These are phyloP conservation scores for Colletotrichum brevisporum DNA, from an alignment of 2,329 filamentous ascomycete species.

Conservation along the genomic window DNA sequence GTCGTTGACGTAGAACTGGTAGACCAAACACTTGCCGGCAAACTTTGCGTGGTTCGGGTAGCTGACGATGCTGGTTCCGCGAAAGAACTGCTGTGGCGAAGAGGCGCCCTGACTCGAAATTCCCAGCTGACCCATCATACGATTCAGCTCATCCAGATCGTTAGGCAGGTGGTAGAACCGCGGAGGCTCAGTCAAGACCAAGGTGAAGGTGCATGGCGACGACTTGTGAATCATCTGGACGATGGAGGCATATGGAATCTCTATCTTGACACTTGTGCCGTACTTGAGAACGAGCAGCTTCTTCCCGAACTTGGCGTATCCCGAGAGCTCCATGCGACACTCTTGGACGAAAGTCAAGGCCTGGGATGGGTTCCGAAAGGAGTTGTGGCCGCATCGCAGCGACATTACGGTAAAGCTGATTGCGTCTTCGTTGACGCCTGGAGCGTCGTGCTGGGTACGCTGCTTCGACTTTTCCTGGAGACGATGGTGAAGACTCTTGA, in stretches of 20 bases:
- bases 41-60: constrained; percentile 50
- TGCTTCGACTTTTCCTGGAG: constrained; percentile 47
- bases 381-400: constrained; percentile 62
- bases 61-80: constrained; percentile 42
- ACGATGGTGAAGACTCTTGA: constrained; percentile 52
- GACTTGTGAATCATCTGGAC: constrained; percentile 59
- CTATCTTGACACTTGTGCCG: constrained; percentile 5
- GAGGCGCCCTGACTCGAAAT: not conserved
- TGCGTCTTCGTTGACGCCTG: constrained; percentile 41
- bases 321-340: constrained; percentile 50
- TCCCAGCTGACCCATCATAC: not conserved
- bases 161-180: constrained; percentile 56
- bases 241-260: constrained; percentile 65
- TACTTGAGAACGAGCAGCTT: constrained; percentile 57
- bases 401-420: constrained; percentile 40
- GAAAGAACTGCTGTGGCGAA: not conserved
- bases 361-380: constrained; percentile 51
- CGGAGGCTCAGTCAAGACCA: constrained; percentile 68
- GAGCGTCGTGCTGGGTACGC: constrained; percentile 38
- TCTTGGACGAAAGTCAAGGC: constrained; percentile 61
- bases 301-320: constrained; percentile 59
- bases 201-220: constrained; percentile 55
- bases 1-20: constrained; percentile 52
- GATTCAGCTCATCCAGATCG: not conserved
- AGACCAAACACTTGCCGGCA: constrained; percentile 60